phyloP scores from a whole-genome alignment of 2,329 filamentous ascomycete genomes.

The Ophiocordyceps sinensis region DNA sequence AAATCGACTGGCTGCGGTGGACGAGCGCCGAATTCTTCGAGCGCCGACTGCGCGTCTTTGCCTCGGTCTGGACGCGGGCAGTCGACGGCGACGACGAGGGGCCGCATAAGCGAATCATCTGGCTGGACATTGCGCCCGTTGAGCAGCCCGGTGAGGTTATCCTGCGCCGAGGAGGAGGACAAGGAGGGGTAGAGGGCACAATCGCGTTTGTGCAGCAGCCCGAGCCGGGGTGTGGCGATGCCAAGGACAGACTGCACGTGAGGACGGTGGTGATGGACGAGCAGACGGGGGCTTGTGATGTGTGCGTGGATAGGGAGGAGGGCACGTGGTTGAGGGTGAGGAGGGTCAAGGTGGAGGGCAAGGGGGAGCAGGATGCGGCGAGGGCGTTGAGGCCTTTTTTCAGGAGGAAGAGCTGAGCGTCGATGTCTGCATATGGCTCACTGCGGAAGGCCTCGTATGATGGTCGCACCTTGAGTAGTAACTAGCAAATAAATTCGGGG shows the following conservation, averaged over 20 bases:
- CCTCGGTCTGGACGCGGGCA: slow-evolving; percentile 46
- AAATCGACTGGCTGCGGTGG: slow-evolving; percentile 45
- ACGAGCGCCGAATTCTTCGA: slow-evolving; percentile 36
- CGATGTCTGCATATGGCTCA: too few relatives aligned
- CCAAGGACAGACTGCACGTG: not conserved
- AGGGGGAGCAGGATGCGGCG: slow-evolving; percentile 11
- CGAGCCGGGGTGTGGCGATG: not conserved
- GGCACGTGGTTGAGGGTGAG: slow-evolving; percentile 12
- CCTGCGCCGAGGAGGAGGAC: slow-evolving; percentile 1
- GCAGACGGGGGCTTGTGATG: slow-evolving; percentile 7
- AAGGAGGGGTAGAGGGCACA: slow-evolving; percentile 1
- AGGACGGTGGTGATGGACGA: slow-evolving; percentile 5
- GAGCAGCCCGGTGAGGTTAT: too few relatives aligned
- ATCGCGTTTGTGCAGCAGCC: slow-evolving; percentile 8
- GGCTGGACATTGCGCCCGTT: slow-evolving; percentile 18
- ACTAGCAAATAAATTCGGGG: too few relatives aligned
- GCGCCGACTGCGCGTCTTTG: slow-evolving; percentile 44
- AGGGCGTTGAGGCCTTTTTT: slow-evolving; percentile 9
- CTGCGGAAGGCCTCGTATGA: too few relatives aligned
- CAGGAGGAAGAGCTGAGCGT: not conserved
- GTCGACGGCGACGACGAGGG: slow-evolving; percentile 11
- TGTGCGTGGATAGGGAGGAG: slow-evolving; percentile 6
- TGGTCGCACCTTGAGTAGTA: too few relatives aligned
- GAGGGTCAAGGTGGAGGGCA: slow-evolving; percentile 19
- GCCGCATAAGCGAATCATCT: slow-evolving; percentile 20